Evolutionary conservation across 2,329 filamentous ascomycete genomes (phyloP), one percentile per base, ranked within the genome.

Genomic region (Ilyonectria sp.): DNA sequence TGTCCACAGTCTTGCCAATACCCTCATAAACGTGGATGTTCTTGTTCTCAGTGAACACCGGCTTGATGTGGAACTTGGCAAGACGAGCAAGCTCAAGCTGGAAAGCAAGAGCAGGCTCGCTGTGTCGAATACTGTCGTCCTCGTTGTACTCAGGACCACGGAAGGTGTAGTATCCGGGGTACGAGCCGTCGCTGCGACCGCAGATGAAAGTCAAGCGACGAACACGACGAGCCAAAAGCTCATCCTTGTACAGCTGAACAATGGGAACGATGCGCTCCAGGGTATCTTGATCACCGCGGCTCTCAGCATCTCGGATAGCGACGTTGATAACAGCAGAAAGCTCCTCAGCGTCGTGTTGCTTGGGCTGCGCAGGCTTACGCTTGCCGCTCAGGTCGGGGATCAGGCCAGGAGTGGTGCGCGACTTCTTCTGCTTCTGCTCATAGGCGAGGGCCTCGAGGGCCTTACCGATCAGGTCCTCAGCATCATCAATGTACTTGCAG

Each of bases 21-120:
- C 94, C 96, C 86, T 98, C 95, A 83, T 98, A 99, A 67, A 99
- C 95, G 86, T 99, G 96, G 72, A 99, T 98, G 84, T 97, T 98
- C 79, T 97, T 93, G 87, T 99, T 99, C 84, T 98, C 95, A 0
- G 96, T 98, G 85, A 99, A 99, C 58, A 99, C 94, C 2, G 96
- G 95, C 86, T 95, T 97, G 84, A 98, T 97, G 85, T 94, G 92
- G 90, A 99, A 99, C 86, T 98, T 98, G 78, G 93, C 93, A 33
- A 99, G 90, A 81, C 96, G 93, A 67, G 91, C 92, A 71, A 99
- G 91, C 84, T 99, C 96, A 80, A 98, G 93, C 87, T 99, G 96
- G 93, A 98, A 99, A 78, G 96, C 95, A 81, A 98, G 88, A 62
- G 96, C 95, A 57, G 96, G 96, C 84, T 99, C 96, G 72, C 90